These are phyloP conservation scores for Adiantum capillusveneris DNA, from an alignment of 75 land plant species.

Conservation along the genomic window DNA sequence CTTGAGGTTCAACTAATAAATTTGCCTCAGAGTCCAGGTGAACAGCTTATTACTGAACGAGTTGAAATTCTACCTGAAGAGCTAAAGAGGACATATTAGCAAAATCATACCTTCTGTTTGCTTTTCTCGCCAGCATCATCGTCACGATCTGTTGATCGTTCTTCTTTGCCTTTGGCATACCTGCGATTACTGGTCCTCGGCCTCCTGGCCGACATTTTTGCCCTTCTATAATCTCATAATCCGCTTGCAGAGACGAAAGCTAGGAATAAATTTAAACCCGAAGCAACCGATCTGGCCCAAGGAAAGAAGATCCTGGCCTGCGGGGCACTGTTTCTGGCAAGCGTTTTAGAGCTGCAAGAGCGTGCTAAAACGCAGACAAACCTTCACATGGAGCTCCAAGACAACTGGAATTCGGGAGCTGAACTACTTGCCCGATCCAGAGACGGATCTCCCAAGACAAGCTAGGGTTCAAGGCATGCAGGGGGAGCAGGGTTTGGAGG, in stretches of 20 bases:
- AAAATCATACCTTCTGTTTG: slow-evolving; percentile 10
- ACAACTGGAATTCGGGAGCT: not conserved
- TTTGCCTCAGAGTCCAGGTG: too few relatives aligned
- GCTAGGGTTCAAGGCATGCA: not conserved
- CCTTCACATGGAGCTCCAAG: not conserved
- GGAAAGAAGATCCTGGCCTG: not conserved
- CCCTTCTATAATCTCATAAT: not conserved
- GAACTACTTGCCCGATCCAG: too few relatives aligned
- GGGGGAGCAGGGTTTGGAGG: not conserved
- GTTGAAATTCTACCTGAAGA: too few relatives aligned
- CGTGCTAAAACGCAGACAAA: not conserved
- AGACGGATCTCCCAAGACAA: too few relatives aligned
- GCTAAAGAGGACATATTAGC: not conserved
- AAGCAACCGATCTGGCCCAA: not conserved
- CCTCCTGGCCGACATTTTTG: slow-evolving; percentile 19
- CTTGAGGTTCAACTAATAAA: too few relatives aligned
- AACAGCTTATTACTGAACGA: too few relatives aligned
- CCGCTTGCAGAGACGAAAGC: not conserved
- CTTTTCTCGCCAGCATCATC: slow-evolving; percentile 14
- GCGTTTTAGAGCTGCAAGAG: not conserved
- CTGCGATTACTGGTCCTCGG: slow-evolving; percentile 16
- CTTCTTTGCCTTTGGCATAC: slow-evolving; percentile 13
- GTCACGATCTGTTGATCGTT: slow-evolving; percentile 9
- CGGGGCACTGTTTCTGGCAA: not conserved
- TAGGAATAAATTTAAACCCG: not conserved